These are phyloP conservation scores for Claviceps sp. DNA, from an alignment of 2,329 filamentous ascomycete genomes.

Conservation along the genomic window DNA sequence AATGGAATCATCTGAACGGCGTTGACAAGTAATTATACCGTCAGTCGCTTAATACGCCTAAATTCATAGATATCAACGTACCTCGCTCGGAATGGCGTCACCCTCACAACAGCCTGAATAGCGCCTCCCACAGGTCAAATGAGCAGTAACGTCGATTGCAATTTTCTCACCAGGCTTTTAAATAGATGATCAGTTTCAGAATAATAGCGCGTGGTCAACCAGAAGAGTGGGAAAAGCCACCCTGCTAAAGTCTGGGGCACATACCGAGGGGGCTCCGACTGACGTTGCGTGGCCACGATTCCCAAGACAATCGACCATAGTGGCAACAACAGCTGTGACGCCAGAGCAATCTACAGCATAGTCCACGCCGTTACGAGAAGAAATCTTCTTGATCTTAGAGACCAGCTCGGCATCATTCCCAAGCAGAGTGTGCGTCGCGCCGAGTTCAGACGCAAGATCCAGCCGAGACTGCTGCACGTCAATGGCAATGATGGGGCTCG, in stretches of 20 bases:
- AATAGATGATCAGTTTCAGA: neutral
- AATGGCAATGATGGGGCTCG: neutral
- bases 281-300: slow-evolving; percentile 2
- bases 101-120: slow-evolving; percentile 3
- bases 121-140: neutral
- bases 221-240: neutral
- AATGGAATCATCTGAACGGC: neutral
- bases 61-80: neutral
- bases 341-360: slow-evolving; percentile 20
- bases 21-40: too few species aligned
- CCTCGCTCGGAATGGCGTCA: slow-evolving; percentile 1
- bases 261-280: neutral
- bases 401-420: neutral
- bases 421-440: neutral
- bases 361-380: slow-evolving; percentile 13
- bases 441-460: neutral
- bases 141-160: neutral
- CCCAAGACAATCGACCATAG: slow-evolving; percentile 32
- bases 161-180: neutral
- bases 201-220: neutral
- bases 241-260: neutral
- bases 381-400: slow-evolving; percentile 11
- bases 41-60: neutral
- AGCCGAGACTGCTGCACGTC: neutral
- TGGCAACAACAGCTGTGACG: slow-evolving; percentile 25